These are phyloP conservation scores for Chaetomium fimeti DNA, from an alignment of 495 filamentous ascomycete genomes.

Conservation along the genomic window DNA sequence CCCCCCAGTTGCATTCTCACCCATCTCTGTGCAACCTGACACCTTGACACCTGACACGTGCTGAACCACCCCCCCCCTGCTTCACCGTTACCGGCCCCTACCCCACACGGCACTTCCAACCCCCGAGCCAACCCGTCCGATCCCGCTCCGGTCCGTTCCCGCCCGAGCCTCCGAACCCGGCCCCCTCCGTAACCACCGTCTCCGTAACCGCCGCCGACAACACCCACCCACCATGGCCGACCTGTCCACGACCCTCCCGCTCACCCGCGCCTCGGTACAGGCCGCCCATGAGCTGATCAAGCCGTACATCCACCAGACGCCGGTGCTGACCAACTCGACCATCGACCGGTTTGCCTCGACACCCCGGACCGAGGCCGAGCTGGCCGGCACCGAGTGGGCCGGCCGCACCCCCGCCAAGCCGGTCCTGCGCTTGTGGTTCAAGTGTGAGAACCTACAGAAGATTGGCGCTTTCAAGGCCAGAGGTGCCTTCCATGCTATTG, in stretches of 20 bases:
- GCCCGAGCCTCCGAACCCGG: neutral
- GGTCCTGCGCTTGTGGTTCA: constrained; percentile 79
- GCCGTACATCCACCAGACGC: constrained; percentile 76
- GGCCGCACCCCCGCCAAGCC: constrained; percentile 60
- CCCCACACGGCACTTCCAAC: neutral
- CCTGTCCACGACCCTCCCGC: constrained; percentile 51
- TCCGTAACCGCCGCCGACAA: neutral
- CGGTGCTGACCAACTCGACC: constrained; percentile 72
- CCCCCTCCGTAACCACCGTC: neutral
- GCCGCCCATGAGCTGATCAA: constrained; percentile 70
- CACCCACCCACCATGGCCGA: constrained; percentile 46
- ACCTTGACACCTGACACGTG: too few species aligned
- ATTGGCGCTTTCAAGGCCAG: constrained; percentile 92
- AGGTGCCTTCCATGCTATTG: constrained; percentile 86
- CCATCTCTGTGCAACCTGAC: neutral
- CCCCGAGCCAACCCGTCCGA: constrained; percentile 1
- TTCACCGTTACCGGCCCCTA: neutral
- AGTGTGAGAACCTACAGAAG: constrained; percentile 91
- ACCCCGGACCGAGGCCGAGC: constrained; percentile 54
- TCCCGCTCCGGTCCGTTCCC: constrained; percentile 14
- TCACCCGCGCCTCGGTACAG: constrained; percentile 67
- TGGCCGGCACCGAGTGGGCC: constrained; percentile 58
- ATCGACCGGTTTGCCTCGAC: constrained; percentile 71
- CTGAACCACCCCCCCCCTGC: neutral
- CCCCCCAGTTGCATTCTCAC: neutral